Conservation (phyloP, 768 basidiomycete genomes). For the Mycena belliarum region DNA sequence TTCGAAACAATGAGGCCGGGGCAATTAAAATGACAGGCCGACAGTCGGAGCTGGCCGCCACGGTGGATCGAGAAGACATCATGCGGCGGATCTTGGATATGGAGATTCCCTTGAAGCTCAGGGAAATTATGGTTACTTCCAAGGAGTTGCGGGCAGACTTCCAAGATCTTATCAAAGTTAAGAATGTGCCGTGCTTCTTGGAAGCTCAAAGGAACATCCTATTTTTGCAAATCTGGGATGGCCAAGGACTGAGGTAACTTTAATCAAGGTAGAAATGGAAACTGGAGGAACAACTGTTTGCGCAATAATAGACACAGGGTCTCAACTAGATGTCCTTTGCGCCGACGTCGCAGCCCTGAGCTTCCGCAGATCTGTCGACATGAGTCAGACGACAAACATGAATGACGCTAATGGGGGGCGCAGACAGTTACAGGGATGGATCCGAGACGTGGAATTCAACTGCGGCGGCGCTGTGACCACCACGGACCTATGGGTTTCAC, state of each 20-base stretch:
- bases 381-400: not conserved
- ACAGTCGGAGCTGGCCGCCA: not conserved
- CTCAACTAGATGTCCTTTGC: not conserved
- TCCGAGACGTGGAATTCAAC: not conserved
- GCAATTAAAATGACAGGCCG: not conserved
- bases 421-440: not conserved
- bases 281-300: not conserved
- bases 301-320: not conserved
- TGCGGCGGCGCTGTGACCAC: not conserved
- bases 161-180: not conserved
- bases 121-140: not conserved
- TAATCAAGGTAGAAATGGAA: not conserved
- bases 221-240: not conserved
- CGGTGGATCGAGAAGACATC: not conserved
- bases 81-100: not conserved
- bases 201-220: not conserved
- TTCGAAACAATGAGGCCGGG: too few relatives aligned
- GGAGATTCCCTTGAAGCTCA: not conserved
- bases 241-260: not conserved
- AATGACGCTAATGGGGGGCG: not conserved
- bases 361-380: not conserved
- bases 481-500: not conserved
- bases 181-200: not conserved
- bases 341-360: not conserved
- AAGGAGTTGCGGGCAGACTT: not conserved